Base-by-base conservation (phyloP, 495 filamentous ascomycete genomes). In the Neurospora sp. region DNA sequence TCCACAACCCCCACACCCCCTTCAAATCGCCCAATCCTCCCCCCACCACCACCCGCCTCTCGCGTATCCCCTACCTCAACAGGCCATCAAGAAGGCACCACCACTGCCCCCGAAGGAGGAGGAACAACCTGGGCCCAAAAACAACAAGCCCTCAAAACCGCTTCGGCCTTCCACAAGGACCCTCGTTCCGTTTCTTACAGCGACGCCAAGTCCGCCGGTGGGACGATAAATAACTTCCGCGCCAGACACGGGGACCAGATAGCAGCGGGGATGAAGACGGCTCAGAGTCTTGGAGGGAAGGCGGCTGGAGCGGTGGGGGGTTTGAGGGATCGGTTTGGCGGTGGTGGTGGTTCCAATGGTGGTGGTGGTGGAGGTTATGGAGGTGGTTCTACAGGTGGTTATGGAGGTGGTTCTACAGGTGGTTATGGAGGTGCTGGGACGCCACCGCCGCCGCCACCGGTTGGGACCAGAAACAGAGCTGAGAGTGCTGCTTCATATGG, bases 201-300 rank as follows among this genome's bases (percentile, higher is more conserved):
- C 7, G 89, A 91, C 75, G 85, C 87, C 1, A 84, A 79, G 71
- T 79, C 79, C 69, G 86, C 90, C 20, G 86, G 86, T 4, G 84
- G 84, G n/a, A 90, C 91, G 35, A 84, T 88, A 12, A 89, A 89
- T 71, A 92, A 90, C 75, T 93, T 94, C 77, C 90, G 91, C 27
- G 89, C 92, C 79, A 75, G 90, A 69, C 91, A 94, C 79, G 89
- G 89, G 6, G 91, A 90, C 37, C 90, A 94, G 78, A 89, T 94
- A 8, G 86, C 90, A 3, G 82, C 88, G 9, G 93, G 92, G 0
- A 85, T 87, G 79, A 83, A 87, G 77, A 86, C 85, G n/a, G 88
- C 89, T 16, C 86, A 86, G 69, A 85, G 83, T 1, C 70, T 92
- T 75, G 85, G 87, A 41, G 82, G 86, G 71, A 90, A 88, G 14